A percentile compares a stretch with the other conserved stretches of the same genome.
Evolutionary conservation across 164 flowering plant genomes (phyloP).

Genomic region (Chimonanthus praecox): DNA sequence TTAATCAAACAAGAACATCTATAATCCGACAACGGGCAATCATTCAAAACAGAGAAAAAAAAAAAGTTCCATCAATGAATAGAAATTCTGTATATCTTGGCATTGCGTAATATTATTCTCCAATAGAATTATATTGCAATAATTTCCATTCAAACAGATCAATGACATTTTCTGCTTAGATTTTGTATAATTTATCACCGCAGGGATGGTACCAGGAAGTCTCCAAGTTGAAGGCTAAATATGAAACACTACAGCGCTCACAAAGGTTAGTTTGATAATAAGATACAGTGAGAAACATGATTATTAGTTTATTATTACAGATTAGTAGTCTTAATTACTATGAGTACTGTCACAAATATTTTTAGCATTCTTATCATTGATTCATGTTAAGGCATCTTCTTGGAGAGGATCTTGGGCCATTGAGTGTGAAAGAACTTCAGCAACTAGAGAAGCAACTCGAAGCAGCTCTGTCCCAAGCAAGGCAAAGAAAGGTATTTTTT

Average conservation of each 20-base stretch:
- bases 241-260: conserved; percentile 64
- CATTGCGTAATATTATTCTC: too few species aligned
- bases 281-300: not conserved
- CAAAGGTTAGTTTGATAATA: conserved; percentile 48
- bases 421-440: conserved; percentile 74
- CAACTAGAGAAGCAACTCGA: conserved; percentile 90
- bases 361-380: not conserved
- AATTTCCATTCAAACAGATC: not conserved
- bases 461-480: conserved; percentile 68
- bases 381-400: conserved; percentile 62
- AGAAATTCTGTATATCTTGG: too few species aligned
- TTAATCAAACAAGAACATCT: too few species aligned
- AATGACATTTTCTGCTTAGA: not conserved
- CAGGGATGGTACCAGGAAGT: conserved; percentile 85
- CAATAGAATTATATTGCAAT: not conserved
- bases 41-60: too few species aligned
- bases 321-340: not conserved
- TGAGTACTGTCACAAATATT: not conserved
- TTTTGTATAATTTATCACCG: conserved; percentile 3
- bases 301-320: not conserved
- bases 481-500: conserved; percentile 69
- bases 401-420: conserved; percentile 90
- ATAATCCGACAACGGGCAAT: too few species aligned
- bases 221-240: conserved; percentile 63
- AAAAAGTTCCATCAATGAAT: too few species aligned